Conservation (phyloP, 2,329 filamentous ascomycete species). For the Colletotrichum abscissum region DNA sequence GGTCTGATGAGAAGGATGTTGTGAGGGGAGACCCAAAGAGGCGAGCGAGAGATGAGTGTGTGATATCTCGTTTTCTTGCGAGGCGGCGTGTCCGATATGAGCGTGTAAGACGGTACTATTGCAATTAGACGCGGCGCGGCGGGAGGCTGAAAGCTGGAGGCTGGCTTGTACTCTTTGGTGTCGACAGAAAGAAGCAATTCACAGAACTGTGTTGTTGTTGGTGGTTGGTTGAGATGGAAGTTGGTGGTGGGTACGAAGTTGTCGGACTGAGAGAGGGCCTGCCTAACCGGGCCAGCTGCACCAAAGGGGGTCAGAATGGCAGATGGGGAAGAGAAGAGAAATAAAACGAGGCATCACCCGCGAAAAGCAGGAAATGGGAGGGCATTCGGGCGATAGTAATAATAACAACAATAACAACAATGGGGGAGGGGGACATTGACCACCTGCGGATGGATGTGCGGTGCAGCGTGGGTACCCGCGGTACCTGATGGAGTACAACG, state of each 20-base stretch:
- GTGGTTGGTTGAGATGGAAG: not conserved
- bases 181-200: conserved; percentile 28
- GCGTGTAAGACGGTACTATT: not conserved
- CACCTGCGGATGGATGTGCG: not conserved
- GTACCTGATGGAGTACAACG: no score
- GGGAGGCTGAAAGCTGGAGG: not conserved
- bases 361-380: conserved; percentile 2
- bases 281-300: conserved; percentile 21
- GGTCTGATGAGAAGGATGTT: conserved; percentile 14
- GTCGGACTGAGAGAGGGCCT: conserved; percentile 21
- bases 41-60: not conserved
- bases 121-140: not conserved
- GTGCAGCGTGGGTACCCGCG: not conserved
- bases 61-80: not conserved
- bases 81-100: not conserved
- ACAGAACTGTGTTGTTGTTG: conserved; percentile 2
- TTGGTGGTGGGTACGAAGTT: not conserved
- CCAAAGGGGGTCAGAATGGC: not conserved
- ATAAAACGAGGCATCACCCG: conserved; percentile 11
- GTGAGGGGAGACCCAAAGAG: not conserved
- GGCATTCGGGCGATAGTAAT: conserved; percentile 31
- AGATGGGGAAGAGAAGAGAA: conserved; percentile 4
- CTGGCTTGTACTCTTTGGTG: not conserved
- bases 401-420: conserved; percentile 31
- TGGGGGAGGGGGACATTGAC: not conserved